Percentiles rank a stretch among this genome's conserved stretches.
Evolutionary conservation across 2,329 filamentous ascomycete genomes (phyloP).

Genomic region (Aureobasidium sp.): DNA sequence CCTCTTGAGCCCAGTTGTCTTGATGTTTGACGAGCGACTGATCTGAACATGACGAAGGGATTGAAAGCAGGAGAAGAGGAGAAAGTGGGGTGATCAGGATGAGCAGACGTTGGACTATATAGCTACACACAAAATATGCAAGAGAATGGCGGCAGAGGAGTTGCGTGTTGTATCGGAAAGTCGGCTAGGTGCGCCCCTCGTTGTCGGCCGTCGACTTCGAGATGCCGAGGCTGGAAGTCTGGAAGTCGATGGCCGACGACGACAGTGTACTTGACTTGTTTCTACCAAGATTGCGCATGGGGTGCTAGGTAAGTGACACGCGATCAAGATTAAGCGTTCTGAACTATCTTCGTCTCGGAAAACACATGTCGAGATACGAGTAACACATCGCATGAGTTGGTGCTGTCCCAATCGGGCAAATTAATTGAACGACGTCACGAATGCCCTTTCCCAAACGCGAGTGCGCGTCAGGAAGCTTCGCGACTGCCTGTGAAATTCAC

Average conservation of each 20-base stretch:
- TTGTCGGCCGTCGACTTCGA: neutral
- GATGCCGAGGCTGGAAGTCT: slow-evolving; percentile 14
- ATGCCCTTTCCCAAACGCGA: neutral
- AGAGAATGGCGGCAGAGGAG: slow-evolving; percentile 5
- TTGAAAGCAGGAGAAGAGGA: neutral
- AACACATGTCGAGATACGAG: neutral
- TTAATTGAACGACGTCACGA: slow-evolving; percentile 10
- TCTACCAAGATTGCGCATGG: neutral
- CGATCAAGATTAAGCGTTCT: neutral
- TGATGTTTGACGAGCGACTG: slow-evolving; percentile 33
- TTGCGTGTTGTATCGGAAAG: slow-evolving; percentile 12
- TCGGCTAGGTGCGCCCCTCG: slow-evolving; percentile 8
- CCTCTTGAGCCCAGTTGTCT: slow-evolving; percentile 34
- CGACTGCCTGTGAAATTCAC: neutral
- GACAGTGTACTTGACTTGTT: neutral
- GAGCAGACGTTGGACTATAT: neutral
- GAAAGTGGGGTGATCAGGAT: neutral
- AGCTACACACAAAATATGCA: neutral
- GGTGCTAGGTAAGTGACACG: neutral
- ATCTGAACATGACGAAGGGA: slow-evolving; percentile 36
- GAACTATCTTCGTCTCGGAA: neutral
- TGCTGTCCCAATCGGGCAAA: neutral
- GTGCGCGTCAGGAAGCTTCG: slow-evolving; percentile 8
- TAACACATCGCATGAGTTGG: neutral
- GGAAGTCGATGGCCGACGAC: slow-evolving; percentile 11